These are phyloP conservation scores for Kwoniella europaea DNA, from an alignment of 768 basidiomycete genomes.

Conservation along the genomic window DNA sequence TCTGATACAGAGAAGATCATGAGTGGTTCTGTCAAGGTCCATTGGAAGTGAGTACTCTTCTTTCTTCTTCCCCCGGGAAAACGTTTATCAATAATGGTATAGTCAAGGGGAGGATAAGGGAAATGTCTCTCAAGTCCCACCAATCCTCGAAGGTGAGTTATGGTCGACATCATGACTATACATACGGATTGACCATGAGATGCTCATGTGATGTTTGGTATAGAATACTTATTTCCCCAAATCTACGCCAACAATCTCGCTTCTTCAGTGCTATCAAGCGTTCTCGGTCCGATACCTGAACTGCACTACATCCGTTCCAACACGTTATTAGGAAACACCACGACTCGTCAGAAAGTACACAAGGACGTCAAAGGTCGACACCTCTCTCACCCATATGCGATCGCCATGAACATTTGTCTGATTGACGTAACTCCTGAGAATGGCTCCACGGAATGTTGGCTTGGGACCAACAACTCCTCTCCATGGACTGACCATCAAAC, in stretches of 20 bases:
- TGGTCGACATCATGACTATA: not conserved
- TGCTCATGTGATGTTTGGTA: not conserved
- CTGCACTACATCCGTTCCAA: constrained; percentile 29
- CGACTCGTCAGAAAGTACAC: constrained; percentile 20
- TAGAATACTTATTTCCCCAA: constrained; percentile 28
- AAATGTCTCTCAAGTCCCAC: constrained; percentile 27
- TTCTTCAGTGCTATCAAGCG: constrained; percentile 5
- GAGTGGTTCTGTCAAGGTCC: constrained; percentile 14
- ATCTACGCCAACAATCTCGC: constrained; percentile 30
- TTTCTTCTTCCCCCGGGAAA: too few species aligned
- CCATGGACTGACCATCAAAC: constrained; percentile 23
- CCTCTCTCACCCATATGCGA: constrained; percentile 22
- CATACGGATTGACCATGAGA: not conserved
- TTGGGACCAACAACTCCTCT: constrained; percentile 21
- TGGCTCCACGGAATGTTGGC: constrained; percentile 30
- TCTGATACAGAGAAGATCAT: constrained; percentile 17
- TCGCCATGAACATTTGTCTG: constrained; percentile 19
- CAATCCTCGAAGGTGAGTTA: constrained; percentile 21
- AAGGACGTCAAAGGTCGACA: constrained; percentile 21
- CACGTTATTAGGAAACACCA: constrained; percentile 20
- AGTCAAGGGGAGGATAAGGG: constrained; percentile 23
- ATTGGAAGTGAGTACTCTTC: constrained; percentile 23
- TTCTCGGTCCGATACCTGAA: constrained; percentile 25
- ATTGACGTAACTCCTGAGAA: constrained; percentile 29
- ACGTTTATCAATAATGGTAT: not conserved